phyloP scores from a whole-genome alignment of 1,139 yeast genomes.

The Saccharomyces pastorianus region DNA sequence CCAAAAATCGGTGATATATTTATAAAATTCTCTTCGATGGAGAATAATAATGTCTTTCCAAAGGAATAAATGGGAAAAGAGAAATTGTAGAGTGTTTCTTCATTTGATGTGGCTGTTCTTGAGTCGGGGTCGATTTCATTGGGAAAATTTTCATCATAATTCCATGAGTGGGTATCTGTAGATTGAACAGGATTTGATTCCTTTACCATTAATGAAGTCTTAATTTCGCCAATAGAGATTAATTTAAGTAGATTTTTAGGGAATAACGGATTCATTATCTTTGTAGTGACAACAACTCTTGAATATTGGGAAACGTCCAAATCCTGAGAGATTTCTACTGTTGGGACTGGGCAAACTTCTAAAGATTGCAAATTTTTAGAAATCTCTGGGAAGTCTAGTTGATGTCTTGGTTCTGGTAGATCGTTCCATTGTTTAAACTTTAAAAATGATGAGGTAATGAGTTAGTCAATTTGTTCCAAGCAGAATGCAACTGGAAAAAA shows the following conservation, averaged over 20 bases:
- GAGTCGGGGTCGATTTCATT: constrained; percentile 19
- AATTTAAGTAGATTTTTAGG: constrained; percentile 12
- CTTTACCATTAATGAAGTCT: background rate
- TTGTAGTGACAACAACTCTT: constrained; percentile 19
- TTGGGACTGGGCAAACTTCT: constrained; percentile 20
- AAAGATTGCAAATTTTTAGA: constrained; percentile 21
- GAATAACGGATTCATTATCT: constrained; percentile 24
- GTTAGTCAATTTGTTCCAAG: constrained; percentile 8
- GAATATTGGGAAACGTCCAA: constrained; percentile 8
- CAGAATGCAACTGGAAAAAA: background rate
- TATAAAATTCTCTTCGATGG: constrained; percentile 24
- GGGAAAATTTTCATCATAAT: constrained; percentile 25
- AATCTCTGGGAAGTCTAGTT: constrained; percentile 21
- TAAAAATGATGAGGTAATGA: background rate
- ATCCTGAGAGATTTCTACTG: constrained; percentile 14
- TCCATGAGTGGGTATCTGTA: constrained; percentile 16
- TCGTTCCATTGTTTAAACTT: constrained; percentile 34
- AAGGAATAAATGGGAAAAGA: constrained; percentile 19
- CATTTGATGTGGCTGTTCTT: background rate
- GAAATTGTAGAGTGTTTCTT: constrained; percentile 7
- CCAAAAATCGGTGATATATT: constrained; percentile 26
- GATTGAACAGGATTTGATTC: background rate
- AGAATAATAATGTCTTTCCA: constrained; percentile 16
- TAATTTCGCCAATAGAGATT: constrained; percentile 15
- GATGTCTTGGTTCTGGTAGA: constrained; percentile 29